Evolutionary conservation across 371 early-diverging fungal species (phyloP), one percentile per base, ranked within the genome.

Genomic region (Entomophthora muscae): DNA sequence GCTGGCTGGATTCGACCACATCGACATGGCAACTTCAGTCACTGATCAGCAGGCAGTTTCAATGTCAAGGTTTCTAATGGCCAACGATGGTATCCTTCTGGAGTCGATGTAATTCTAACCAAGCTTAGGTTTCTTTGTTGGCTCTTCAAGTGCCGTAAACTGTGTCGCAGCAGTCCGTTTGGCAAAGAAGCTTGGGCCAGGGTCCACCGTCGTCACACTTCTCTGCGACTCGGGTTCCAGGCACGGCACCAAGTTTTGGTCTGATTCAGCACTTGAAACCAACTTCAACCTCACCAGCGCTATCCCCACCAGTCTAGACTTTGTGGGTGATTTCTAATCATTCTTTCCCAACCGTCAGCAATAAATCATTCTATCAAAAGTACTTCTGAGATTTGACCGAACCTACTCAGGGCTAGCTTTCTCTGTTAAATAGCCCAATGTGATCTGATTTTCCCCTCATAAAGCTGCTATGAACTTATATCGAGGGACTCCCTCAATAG

Each of bases 131-230:
- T 67, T 95, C 28, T 95, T 95, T 69, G 70, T 96, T 3, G 98
- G 98, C 23, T 85, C 86, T 61, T 91, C 92, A 17, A 88, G 92
- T 0, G 89, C 94, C 0, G 85, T 97, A 51, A 93, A 97, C 67
- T 87, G 88, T 67, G 93, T 92, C 0, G 95, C 90, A 2, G 91
- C 92, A 10, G 81, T 86, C 10, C 72, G 84, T 32, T 73, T 81
- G 5, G 91, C 91, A 21, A 74, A 79, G 17, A 64, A 74, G 42
- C 72, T 89, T 23, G 87, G 87, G 0, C 86, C 86, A 0, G 90
- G 88, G 1, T 83, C 86, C 67, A 82, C 83, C 13, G 78, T 91
- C 52, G 87, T 91, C n/a, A 91, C 92, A 0, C 63, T 91, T 3
- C 69, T 91, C 55, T 86, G 85, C 64, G 92, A 91, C 68, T 79